A percentile compares a stretch with the other conserved stretches of the same genome.
Evolutionary conservation across 2,329 filamentous ascomycete genomes (phyloP).

Genomic region (Eurotiales sp.): DNA sequence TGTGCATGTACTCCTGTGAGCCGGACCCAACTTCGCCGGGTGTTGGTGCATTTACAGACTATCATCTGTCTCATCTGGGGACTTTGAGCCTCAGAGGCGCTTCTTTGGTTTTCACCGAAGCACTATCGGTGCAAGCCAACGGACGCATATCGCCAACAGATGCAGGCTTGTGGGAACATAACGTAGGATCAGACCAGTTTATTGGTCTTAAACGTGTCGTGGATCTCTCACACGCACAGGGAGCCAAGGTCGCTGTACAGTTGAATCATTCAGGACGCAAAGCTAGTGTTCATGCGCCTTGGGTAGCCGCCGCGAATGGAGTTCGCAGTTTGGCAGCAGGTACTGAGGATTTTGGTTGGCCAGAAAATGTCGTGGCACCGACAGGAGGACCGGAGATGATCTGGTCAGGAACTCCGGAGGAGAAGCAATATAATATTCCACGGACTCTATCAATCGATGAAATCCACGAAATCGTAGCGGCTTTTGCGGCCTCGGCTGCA

Average conservation of each 20-base stretch:
- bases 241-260: slow-evolving; percentile 73
- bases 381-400: slow-evolving; percentile 48
- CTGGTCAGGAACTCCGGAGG: slow-evolving; percentile 58
- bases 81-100: slow-evolving; percentile 71
- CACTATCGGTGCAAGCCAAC: slow-evolving; percentile 68
- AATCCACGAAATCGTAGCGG: slow-evolving; percentile 60
- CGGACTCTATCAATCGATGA: slow-evolving; percentile 64
- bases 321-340: slow-evolving; percentile 20
- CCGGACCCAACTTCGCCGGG: slow-evolving; percentile 35
- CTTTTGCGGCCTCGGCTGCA: slow-evolving; percentile 56
- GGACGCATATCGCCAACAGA: slow-evolving; percentile 72
- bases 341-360: slow-evolving; percentile 53
- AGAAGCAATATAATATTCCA: slow-evolving; percentile 57
- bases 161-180: slow-evolving; percentile 72
- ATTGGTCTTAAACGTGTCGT: slow-evolving; percentile 62
- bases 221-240: slow-evolving; percentile 77
- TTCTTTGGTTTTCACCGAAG: slow-evolving; percentile 70
- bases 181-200: slow-evolving; percentile 61
- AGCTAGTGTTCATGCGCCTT: slow-evolving; percentile 53
- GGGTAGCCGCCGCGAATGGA: slow-evolving; percentile 26
- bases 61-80: slow-evolving; percentile 76
- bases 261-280: slow-evolving; percentile 73
- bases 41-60: slow-evolving; percentile 69
- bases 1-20: slow-evolving; percentile 64
- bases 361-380: slow-evolving; percentile 45